phyloP scores from a whole-genome alignment of 306 rosid genomes.

The Ziziphus jujuba region DNA sequence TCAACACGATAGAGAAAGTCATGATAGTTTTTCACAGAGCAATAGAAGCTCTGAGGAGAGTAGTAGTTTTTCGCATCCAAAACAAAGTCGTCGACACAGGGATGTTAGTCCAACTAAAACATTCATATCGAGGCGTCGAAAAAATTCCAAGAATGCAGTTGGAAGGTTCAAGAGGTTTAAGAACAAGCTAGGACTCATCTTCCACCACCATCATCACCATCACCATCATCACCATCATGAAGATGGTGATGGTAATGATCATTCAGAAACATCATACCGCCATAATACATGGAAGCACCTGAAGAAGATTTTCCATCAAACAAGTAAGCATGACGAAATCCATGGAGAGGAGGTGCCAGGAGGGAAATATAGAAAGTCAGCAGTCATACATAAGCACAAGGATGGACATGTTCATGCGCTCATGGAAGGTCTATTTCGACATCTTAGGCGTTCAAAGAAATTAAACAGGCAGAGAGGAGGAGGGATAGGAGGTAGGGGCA shows the following conservation, averaged over 20 bases:
- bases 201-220: conserved; percentile 78
- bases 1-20: conserved; percentile 8
- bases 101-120: conserved; percentile 31
- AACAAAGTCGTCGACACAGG: conserved; percentile 2
- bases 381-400: conserved; percentile 28
- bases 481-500: conserved; percentile 16
- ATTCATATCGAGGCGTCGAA: conserved; percentile 14
- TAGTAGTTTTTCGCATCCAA: conserved; percentile 25
- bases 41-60: conserved; percentile 12
- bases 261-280: conserved; percentile 6
- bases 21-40: not conserved
- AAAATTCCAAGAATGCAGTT: conserved; percentile 21
- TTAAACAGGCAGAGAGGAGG: conserved; percentile 18
- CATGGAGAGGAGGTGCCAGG: not conserved
- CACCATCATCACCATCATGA: conserved; percentile 47
- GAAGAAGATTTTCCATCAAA: conserved; percentile 38
- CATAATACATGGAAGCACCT: conserved; percentile 48
- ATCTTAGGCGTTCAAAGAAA: conserved; percentile 41
- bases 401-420: conserved; percentile 58
- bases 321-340: conserved; percentile 13
- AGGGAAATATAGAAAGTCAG: conserved; percentile 20
- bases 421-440: conserved; percentile 54
- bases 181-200: conserved; percentile 68
- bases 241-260: not conserved
- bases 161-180: conserved; percentile 58